These are phyloP conservation scores for Peniophora sp. DNA, from an alignment of 1,284 basidiomycete genomes.

Conservation along the genomic window DNA sequence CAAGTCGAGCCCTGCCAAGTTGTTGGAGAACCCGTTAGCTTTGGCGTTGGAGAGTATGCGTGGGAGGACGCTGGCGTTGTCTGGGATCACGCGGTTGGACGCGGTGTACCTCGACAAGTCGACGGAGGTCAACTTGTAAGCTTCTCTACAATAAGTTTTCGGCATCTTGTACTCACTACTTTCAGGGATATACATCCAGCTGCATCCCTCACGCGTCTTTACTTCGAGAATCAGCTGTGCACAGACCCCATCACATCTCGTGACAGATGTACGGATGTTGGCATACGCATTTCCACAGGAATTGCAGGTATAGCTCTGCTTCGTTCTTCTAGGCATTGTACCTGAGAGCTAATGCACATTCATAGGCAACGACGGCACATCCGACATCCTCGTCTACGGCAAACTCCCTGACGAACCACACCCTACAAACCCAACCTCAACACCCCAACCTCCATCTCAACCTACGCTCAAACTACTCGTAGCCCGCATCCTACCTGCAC, in stretches of 20 bases:
- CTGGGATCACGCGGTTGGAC: slow-evolving; percentile 42
- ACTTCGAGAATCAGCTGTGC: slow-evolving; percentile 67
- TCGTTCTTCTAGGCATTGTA: neutral
- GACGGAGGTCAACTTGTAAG: slow-evolving; percentile 56
- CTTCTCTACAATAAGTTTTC: slow-evolving; percentile 8
- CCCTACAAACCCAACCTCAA: slow-evolving; percentile 8
- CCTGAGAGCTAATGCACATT: neutral
- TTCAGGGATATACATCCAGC: slow-evolving; percentile 62
- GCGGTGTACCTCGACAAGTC: slow-evolving; percentile 54
- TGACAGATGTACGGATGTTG: slow-evolving; percentile 32
- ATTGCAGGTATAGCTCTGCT: slow-evolving; percentile 43
- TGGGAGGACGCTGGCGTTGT: slow-evolving; percentile 54
- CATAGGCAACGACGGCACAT: slow-evolving; percentile 22
- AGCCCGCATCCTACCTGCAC: slow-evolving; percentile 44
- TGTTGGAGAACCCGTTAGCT: slow-evolving; percentile 63
- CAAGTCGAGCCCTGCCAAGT: slow-evolving; percentile 23
- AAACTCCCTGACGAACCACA: slow-evolving; percentile 20
- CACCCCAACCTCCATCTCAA: slow-evolving; percentile 10
- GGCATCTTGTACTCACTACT: neutral
- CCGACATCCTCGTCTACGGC: slow-evolving; percentile 62
- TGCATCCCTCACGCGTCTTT: slow-evolving; percentile 51
- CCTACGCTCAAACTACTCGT: slow-evolving; percentile 39
- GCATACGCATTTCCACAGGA: slow-evolving; percentile 61
- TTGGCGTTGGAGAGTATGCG: slow-evolving; percentile 74
- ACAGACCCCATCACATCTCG: slow-evolving; percentile 34